Conservation (phyloP, 257 asterid genomes). For the Ehretia macrophylla region DNA sequence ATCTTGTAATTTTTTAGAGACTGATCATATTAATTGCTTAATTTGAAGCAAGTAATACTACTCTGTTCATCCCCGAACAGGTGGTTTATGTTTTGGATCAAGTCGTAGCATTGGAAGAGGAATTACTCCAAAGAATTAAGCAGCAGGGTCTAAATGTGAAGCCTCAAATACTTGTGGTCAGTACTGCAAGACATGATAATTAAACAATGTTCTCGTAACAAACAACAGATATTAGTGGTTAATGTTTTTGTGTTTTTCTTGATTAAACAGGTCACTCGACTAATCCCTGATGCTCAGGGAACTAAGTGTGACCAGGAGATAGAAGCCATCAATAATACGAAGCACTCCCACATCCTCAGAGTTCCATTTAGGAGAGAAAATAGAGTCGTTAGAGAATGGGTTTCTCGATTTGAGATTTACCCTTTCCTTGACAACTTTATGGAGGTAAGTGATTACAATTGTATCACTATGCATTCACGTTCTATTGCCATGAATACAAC, state of each 20-base stretch:
- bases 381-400: constrained; percentile 73
- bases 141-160: constrained; percentile 79
- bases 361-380: constrained; percentile 85
- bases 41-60: too few relatives aligned
- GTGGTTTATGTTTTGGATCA: constrained; percentile 96
- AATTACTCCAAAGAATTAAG: constrained; percentile 69
- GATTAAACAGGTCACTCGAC: too few relatives aligned
- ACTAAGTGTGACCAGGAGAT: constrained; percentile 73
- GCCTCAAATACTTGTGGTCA: constrained; percentile 95
- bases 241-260: too few relatives aligned
- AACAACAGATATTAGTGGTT: too few relatives aligned
- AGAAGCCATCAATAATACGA: constrained; percentile 70
- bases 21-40: not conserved
- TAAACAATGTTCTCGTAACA: too few relatives aligned
- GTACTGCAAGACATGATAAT: too few relatives aligned
- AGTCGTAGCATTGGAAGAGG: constrained; percentile 87
- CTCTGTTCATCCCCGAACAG: constrained; percentile 26
- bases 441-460: constrained; percentile 42
- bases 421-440: constrained; percentile 81
- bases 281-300: constrained; percentile 88
- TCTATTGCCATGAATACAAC: not conserved
- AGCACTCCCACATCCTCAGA: constrained; percentile 84
- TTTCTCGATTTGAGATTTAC: constrained; percentile 80
- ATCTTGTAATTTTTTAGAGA: not conserved
- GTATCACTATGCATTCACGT: not conserved